phyloP scores from a whole-genome alignment of 805 yeast species.

The Saturnispora sekii region DNA sequence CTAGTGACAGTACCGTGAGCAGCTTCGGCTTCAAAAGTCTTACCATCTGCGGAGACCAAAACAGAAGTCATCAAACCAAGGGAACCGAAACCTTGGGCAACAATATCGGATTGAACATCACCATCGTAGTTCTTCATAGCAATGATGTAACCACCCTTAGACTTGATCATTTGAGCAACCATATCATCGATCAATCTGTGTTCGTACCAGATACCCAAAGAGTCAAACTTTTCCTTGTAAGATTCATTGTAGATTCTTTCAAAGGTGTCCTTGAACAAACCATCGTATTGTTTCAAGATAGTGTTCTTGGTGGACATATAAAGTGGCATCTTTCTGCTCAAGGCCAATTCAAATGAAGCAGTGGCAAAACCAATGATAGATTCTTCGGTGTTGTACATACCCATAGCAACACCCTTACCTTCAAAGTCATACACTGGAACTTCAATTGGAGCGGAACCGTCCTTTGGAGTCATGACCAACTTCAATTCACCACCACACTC shows the following conservation, averaged over 20 bases:
- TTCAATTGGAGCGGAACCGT: conserved; percentile 46
- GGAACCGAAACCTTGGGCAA: conserved; percentile 97
- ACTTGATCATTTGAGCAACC: conserved; percentile 98
- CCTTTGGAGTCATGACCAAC: conserved; percentile 63
- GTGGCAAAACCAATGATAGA: conserved; percentile 89
- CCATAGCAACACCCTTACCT: conserved; percentile 72
- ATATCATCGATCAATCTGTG: conserved; percentile 95
- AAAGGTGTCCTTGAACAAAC: conserved; percentile 90
- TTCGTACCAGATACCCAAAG: conserved; percentile 86
- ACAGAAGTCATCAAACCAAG: conserved; percentile 96
- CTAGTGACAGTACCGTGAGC: conserved; percentile 99
- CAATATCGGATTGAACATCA: conserved; percentile 93
- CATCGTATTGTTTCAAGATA: conserved; percentile 87
- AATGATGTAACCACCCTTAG: conserved; percentile 88
- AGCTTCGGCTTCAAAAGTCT: conserved; percentile 92
- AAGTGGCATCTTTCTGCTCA: conserved; percentile 66
- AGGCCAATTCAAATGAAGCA: conserved; percentile 81
- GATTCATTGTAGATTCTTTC: conserved; percentile 64
- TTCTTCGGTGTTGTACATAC: conserved; percentile 94
- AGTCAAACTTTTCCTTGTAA: conserved; percentile 66
- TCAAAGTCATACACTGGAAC: conserved; percentile 60
- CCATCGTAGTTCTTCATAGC: conserved; percentile 98
- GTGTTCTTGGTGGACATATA: conserved; percentile 92
- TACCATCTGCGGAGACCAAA: conserved; percentile 94
- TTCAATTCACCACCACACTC: conserved; percentile 68